Percentiles rank a stretch among this genome's conserved stretches.
Conservation (phyloP, 75 land plant genomes). For the Isoetes taiwanensis region DNA sequence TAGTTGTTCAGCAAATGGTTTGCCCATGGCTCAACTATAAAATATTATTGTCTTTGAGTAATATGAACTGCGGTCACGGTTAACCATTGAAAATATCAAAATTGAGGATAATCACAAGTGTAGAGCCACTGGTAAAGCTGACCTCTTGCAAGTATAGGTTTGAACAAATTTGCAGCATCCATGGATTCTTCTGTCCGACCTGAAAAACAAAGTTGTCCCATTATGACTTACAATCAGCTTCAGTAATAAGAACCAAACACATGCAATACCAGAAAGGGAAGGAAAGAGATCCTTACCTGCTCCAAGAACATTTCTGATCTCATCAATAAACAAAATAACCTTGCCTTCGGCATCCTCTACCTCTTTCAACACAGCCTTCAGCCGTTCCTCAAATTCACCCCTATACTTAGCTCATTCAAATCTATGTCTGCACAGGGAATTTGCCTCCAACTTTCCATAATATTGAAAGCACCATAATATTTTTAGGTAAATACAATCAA, state of each 20-base stretch:
- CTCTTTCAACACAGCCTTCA: slow-evolving; percentile 85
- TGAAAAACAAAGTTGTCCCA: background rate
- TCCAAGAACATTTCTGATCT: slow-evolving; percentile 86
- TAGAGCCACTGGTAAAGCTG: no score
- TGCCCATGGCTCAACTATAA: no score
- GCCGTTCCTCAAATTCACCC: slow-evolving; percentile 92
- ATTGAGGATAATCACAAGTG: no score
- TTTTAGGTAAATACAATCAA: no score
- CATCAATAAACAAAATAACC: slow-evolving; percentile 93
- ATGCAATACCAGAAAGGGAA: background rate
- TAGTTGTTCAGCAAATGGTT: no score
- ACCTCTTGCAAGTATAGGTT: slow-evolving; percentile 98
- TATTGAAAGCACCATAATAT: no score
- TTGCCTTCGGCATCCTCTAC: slow-evolving; percentile 92
- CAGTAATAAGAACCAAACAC: background rate
- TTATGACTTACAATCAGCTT: no score
- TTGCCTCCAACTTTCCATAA: no score
- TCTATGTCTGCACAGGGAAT: no score
- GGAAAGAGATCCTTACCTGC: slow-evolving; percentile 33
- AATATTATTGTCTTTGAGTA: no score
- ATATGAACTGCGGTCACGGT: no score
- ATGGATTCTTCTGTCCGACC: slow-evolving; percentile 88
- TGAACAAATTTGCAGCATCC: slow-evolving; percentile 98
- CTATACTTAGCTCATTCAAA: slow-evolving; percentile 89
- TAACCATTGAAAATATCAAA: no score